These are phyloP conservation scores for Fusarium incarnatum DNA, from an alignment of 2,329 filamentous ascomycete species.

Conservation along the genomic window DNA sequence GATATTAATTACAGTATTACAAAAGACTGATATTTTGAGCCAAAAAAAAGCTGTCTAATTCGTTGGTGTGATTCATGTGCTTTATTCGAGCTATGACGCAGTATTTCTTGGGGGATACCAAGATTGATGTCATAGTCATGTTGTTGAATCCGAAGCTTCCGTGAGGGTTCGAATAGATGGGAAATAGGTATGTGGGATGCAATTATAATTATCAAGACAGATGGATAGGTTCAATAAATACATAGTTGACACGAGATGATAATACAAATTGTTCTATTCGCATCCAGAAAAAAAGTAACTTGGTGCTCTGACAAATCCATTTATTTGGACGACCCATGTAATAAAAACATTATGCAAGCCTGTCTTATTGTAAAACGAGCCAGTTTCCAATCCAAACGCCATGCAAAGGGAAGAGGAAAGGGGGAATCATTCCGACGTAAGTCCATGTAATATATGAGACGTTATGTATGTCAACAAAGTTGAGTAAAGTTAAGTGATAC, in stretches of 20 bases:
- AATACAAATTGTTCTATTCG: neutral
- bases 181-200: neutral
- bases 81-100: conserved; percentile 12
- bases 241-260: neutral
- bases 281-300: neutral
- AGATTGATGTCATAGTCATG: conserved; percentile 5
- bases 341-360: neutral
- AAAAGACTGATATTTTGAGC: neutral
- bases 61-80: neutral
- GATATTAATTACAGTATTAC: neutral
- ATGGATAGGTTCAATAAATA: neutral
- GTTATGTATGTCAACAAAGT: neutral
- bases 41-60: neutral
- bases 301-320: neutral
- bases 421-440: conserved; percentile 36
- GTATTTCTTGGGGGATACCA: neutral
- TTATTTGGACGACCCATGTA: neutral
- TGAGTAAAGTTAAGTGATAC: neutral
- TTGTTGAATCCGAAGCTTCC: neutral
- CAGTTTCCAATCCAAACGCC: conserved; percentile 28
- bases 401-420: conserved; percentile 24
- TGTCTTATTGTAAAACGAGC: neutral
- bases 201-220: neutral
- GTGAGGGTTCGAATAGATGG: neutral
- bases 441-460: conserved; percentile 17